Evolutionary conservation across 176 grass and related monocot genomes (phyloP).

Genomic region (Avena insularis): DNA sequence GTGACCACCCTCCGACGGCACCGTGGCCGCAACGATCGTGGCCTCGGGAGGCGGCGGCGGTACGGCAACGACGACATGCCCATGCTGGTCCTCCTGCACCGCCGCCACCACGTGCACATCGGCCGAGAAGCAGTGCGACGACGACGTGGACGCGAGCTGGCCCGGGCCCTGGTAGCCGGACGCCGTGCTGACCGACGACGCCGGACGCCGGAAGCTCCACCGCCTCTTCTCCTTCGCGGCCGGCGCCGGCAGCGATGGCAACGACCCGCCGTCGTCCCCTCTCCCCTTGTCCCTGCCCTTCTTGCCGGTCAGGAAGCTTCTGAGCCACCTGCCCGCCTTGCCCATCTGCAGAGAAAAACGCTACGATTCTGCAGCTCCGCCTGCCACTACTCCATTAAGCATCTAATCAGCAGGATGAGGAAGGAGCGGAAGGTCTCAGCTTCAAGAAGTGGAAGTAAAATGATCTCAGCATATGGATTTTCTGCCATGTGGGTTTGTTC

Average conservation of each 20-base stretch:
- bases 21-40: neutral
- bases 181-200: neutral
- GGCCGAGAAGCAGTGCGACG: constrained; percentile 52
- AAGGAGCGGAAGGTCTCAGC: neutral
- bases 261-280: constrained; percentile 14
- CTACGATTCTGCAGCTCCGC: neutral
- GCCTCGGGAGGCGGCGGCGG: neutral
- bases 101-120: constrained; percentile 31
- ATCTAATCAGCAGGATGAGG: neutral
- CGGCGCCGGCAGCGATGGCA: constrained; percentile 18
- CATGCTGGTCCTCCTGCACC: constrained; percentile 21
- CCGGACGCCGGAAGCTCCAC: constrained; percentile 73
- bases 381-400: neutral
- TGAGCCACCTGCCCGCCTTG: constrained; percentile 71
- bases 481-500: constrained; percentile 12
- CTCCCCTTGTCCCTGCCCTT: constrained; percentile 38
- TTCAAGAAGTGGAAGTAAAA: neutral
- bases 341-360: constrained; percentile 48
- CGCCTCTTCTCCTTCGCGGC: constrained; percentile 56
- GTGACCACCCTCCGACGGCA: neutral
- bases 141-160: constrained; percentile 45
- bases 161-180: constrained; percentile 1
- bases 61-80: constrained; percentile 16
- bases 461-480: neutral
- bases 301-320: constrained; percentile 52